A percentile compares a stretch with the other conserved stretches of the same genome.
Evolutionary conservation across 2,329 filamentous ascomycete species (phyloP).

Genomic region (Cladosporium sp.): DNA sequence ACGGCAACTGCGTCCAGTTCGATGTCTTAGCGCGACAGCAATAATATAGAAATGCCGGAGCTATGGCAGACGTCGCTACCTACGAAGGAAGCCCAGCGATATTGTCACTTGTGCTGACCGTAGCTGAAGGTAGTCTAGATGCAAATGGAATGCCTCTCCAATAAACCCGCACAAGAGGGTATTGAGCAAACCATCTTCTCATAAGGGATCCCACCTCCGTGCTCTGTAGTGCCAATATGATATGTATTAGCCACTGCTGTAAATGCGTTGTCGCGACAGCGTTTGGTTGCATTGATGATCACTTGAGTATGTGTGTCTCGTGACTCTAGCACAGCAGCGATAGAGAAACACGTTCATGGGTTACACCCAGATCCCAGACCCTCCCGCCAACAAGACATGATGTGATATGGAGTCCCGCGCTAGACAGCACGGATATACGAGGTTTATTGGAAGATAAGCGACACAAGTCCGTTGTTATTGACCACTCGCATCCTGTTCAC

Average conservation of each 20-base stretch:
- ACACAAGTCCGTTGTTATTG: neutral
- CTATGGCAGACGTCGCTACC: neutral
- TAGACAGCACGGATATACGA: conserved; percentile 1
- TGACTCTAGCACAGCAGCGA: neutral
- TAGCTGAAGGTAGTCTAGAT: neutral
- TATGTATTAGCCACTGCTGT: neutral
- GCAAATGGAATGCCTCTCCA: neutral
- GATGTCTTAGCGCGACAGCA: neutral
- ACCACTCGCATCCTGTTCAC: neutral
- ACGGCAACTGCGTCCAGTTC: neutral
- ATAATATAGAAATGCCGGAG: neutral
- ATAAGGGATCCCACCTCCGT: neutral
- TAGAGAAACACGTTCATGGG: neutral
- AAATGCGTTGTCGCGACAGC: neutral
- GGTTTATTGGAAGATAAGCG: conserved; percentile 1
- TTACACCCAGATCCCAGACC: neutral
- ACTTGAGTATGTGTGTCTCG: no score
- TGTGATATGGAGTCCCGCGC: neutral
- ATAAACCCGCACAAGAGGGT: neutral
- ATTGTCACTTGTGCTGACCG: neutral
- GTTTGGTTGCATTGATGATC: no score
- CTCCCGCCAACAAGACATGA: neutral
- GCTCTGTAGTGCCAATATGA: neutral
- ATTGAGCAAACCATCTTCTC: neutral
- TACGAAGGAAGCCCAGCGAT: neutral